Conservation (phyloP, 2,329 filamentous ascomycete species). For the Ceratocystis eucalypticola region DNA sequence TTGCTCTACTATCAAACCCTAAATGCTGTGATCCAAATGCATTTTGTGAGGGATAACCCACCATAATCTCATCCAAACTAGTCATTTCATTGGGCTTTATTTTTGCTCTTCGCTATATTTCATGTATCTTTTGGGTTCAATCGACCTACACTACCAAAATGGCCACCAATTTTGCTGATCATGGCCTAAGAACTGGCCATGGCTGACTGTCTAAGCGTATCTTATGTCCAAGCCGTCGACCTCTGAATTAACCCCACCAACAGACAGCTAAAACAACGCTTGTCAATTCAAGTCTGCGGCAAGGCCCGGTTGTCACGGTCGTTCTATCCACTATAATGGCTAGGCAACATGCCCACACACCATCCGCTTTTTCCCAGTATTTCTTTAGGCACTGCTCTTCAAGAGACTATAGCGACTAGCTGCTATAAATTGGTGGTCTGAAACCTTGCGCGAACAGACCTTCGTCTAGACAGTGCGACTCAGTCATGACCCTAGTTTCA, state of each 20-base stretch:
- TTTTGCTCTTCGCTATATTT: neutral
- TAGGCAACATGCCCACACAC: neutral
- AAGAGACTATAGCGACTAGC: neutral
- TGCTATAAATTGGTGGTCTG: conserved; percentile 1
- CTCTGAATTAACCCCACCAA: neutral
- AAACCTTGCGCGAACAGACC: neutral
- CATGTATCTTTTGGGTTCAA: neutral
- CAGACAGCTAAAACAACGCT: neutral
- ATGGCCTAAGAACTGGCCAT: neutral
- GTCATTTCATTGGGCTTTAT: neutral
- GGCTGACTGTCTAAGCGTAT: neutral
- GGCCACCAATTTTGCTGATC: neutral
- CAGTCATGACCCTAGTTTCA: neutral
- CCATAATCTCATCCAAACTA: neutral
- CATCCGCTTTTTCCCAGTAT: neutral
- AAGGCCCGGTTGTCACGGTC: conserved; percentile 4
- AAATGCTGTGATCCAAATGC: neutral
- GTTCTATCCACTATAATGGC: neutral
- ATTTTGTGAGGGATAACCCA: neutral
- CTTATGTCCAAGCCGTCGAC: neutral
- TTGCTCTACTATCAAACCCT: too few relatives aligned
- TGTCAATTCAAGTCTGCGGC: neutral
- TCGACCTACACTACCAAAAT: neutral
- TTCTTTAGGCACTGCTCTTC: neutral
- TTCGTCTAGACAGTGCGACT: neutral